Evolutionary conservation across 305 asterid species (phyloP).

Genomic region (Stenogyne calaminthoides): DNA sequence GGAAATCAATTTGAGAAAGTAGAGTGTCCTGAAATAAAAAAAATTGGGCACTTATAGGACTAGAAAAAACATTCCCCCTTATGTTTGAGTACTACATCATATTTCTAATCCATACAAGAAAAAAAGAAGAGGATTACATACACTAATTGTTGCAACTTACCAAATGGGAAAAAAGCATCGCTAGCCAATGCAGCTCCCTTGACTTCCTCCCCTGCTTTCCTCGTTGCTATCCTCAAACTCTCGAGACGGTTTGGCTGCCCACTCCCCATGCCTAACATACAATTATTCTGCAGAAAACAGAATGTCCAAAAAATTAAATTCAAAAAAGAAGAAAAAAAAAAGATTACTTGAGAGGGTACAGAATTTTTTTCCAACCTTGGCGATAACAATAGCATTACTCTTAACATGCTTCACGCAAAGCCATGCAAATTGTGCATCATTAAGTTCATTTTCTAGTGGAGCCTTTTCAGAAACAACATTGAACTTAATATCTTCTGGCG

Average conservation of each 20-base stretch:
- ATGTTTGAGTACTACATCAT: too few species aligned
- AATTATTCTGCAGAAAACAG: constrained; percentile 54
- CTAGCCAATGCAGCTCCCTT: constrained; percentile 98
- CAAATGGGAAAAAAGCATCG: constrained; percentile 97
- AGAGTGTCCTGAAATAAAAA: too few species aligned
- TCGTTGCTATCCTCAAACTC: constrained; percentile 88
- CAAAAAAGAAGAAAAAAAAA: too few species aligned
- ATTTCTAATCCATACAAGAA: too few species aligned
- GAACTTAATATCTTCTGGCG: constrained; percentile 77
- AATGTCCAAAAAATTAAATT: too few species aligned
- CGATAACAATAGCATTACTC: constrained; percentile 96
- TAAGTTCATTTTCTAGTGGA: constrained; percentile 70
- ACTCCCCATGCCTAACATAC: constrained; percentile 98
- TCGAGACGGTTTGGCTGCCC: constrained; percentile 97
- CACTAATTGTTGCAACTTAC: constrained; percentile 39
- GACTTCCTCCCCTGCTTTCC: constrained; percentile 88
- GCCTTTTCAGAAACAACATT: constrained; percentile 63
- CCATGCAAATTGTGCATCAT: constrained; percentile 90
- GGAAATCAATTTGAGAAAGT: too few species aligned
- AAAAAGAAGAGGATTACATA: background rate
- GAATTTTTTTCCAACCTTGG: constrained; percentile 51
- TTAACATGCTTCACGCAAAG: constrained; percentile 94
- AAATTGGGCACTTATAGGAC: too few species aligned
- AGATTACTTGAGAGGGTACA: background rate
- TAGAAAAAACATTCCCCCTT: too few species aligned